A percentile compares a stretch with the other conserved stretches of the same genome.
Conservation (phyloP, 768 basidiomycete genomes). For the Pleurotus salmoneostramineus region DNA sequence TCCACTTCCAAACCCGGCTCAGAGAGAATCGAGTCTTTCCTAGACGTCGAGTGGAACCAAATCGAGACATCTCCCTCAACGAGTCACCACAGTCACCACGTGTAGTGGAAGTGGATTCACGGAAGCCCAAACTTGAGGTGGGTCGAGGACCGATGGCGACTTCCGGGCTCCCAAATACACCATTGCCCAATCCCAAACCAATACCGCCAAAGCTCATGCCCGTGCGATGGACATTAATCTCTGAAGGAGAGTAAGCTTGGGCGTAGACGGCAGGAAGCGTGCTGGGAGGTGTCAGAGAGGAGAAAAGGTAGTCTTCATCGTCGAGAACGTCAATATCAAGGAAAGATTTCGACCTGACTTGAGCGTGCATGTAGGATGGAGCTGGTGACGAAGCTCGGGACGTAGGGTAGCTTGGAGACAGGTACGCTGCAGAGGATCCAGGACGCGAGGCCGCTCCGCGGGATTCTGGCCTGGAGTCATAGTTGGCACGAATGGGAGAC, state of each 20-base stretch:
- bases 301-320: slow-evolving; percentile 5
- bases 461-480: slow-evolving; percentile 2
- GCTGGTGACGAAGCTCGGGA: slow-evolving; percentile 5
- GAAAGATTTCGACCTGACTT: slow-evolving; percentile 2
- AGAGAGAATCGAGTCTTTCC: not conserved
- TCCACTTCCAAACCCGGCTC: not conserved
- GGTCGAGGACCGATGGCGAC: not conserved
- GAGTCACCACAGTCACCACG: not conserved
- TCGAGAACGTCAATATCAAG: slow-evolving; percentile 5
- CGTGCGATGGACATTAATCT: not conserved
- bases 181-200: not conserved
- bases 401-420: not conserved
- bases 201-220: not conserved
- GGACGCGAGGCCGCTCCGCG: not conserved
- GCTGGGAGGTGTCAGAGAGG: slow-evolving; percentile 1
- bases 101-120: not conserved
- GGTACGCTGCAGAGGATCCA: slow-evolving; percentile 1
- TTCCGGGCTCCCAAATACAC: slow-evolving; percentile 4
- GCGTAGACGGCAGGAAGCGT: not conserved
- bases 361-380: not conserved
- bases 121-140: slow-evolving; percentile 1
- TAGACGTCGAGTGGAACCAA: not conserved
- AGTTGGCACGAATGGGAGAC: not conserved
- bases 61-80: not conserved
- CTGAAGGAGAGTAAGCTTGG: slow-evolving; percentile 1